These are phyloP conservation scores for Coniferiporia sulphurascens DNA, from an alignment of 1,284 basidiomycete species.

Conservation along the genomic window DNA sequence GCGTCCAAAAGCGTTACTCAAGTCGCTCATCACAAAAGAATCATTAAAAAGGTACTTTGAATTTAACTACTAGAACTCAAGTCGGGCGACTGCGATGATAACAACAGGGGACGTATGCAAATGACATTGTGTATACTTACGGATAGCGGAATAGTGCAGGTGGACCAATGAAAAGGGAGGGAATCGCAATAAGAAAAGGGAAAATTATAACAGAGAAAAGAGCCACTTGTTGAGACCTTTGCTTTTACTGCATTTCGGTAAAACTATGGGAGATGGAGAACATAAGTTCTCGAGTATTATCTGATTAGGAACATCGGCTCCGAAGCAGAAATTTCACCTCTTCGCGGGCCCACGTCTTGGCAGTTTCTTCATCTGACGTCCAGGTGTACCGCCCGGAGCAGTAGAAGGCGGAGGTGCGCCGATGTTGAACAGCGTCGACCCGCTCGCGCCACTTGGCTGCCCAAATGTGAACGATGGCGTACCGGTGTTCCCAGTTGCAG, in stretches of 20 bases:
- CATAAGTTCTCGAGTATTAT: background rate
- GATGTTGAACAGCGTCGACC: constrained; percentile 33
- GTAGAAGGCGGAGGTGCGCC: constrained; percentile 31
- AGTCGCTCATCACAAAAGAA: background rate
- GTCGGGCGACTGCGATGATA: constrained; percentile 14
- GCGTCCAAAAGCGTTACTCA: background rate
- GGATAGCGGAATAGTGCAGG: background rate
- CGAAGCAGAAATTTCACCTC: constrained; percentile 6
- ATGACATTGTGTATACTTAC: constrained; percentile 6
- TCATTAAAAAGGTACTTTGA: background rate
- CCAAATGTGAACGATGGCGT: constrained; percentile 32
- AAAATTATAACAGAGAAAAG: background rate
- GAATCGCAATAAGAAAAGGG: background rate
- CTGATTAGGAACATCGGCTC: background rate
- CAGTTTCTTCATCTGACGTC: constrained; percentile 49
- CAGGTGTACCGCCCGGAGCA: constrained; percentile 31
- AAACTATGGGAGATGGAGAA: no score
- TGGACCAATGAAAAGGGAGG: background rate
- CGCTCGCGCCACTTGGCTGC: constrained; percentile 19
- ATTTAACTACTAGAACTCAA: constrained; percentile 6
- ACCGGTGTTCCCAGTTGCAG: constrained; percentile 30
- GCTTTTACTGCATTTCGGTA: no score
- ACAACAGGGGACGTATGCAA: constrained; percentile 16
- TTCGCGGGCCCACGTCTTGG: constrained; percentile 32
- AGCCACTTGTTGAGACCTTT: background rate